Base-by-base conservation (phyloP, 208 protist species). In the Trypanosoma congolense region DNA sequence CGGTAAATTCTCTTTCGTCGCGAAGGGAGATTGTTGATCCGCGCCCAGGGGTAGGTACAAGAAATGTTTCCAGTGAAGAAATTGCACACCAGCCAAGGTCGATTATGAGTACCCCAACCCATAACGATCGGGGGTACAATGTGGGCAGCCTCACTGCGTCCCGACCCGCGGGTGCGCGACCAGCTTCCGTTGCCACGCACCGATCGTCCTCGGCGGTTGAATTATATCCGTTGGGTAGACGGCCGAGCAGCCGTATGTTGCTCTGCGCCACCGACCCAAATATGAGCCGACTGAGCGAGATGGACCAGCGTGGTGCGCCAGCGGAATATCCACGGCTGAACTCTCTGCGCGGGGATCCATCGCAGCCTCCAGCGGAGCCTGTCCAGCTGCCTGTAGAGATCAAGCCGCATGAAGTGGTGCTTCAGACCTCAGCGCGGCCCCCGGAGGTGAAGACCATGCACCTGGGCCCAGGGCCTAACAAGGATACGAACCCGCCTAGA, bases 381-480 rank as follows among this genome's bases (percentile, higher is more conserved):
- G 56, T 79, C 9, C 75, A 76, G 43, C 73, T 77, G 22, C 66
- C 70, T 24, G 84, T 70, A 10, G 81, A 87, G 55, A 46, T 52
- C 42, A 60, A 69, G 49, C 85, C 85, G 12, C 73, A 69, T 30
- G 85, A 80, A 26, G 76, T 77, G 35, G 44, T 61, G 42, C 68
- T 93, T 50, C 85, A 93, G 73, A 76, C 77, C 6, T 93, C 85
- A 8, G 75, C 73, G 12, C 74, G 51, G 44, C 65, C 77, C 14
- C 43, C 9, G 5, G 52, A 74, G 4, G 83, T 60, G 53, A 87
- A 77, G 33, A 79, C 77, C 2, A 76, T 81, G 10, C 41, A 73
- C 42, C 77, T 93, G 43, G 80, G 84, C 45, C 85, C 80, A 6
- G 81, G 73, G 9, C 85, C 85, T 4, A 61, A 72, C n/a, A 80